Evolutionary conservation across 495 filamentous ascomycete species (phyloP).

Genomic region (Penicillium macrosclerotiorum): DNA sequence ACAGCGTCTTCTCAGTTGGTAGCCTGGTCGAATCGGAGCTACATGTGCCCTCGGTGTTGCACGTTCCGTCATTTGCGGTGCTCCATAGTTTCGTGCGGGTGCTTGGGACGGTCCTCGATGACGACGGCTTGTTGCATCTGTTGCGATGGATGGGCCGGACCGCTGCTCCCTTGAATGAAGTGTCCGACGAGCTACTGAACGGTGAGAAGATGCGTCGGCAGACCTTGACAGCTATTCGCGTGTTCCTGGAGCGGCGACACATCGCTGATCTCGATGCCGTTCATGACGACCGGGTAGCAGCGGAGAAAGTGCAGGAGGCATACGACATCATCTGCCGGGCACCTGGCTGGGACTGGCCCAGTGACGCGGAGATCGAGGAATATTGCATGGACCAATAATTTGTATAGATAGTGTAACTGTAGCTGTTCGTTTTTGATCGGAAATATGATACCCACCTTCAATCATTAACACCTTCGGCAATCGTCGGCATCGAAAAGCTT

Average conservation of each 20-base stretch:
- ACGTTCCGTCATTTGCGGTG: conserved; percentile 42
- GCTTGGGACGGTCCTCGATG: conserved; percentile 49
- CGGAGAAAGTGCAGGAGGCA: conserved; percentile 32
- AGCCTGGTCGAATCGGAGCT: conserved; percentile 11
- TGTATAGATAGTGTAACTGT: conserved; percentile 24
- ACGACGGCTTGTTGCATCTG: conserved; percentile 47
- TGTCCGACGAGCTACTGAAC: conserved; percentile 38
- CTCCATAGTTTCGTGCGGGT: conserved; percentile 55
- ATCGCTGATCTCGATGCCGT: background rate
- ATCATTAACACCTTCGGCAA: conserved; percentile 24
- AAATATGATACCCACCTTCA: conserved; percentile 11
- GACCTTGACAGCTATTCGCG: conserved; percentile 50
- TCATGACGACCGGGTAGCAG: conserved; percentile 15
- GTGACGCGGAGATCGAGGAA: conserved; percentile 46
- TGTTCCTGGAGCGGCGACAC: conserved; percentile 49
- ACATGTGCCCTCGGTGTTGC: conserved; percentile 32
- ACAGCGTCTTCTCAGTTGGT: conserved; percentile 15
- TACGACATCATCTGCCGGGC: conserved; percentile 46
- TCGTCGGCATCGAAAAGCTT: conserved; percentile 23
- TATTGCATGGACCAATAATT: conserved; percentile 38
- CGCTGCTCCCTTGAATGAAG: conserved; percentile 33
- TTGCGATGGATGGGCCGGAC: conserved; percentile 53
- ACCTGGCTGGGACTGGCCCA: conserved; percentile 54
- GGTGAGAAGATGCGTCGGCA: conserved; percentile 46
- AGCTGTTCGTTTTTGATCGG: conserved; percentile 17